Evolutionary conservation across 2,329 filamentous ascomycete genomes (phyloP).

Genomic region (Phyllosticta ampelicida): DNA sequence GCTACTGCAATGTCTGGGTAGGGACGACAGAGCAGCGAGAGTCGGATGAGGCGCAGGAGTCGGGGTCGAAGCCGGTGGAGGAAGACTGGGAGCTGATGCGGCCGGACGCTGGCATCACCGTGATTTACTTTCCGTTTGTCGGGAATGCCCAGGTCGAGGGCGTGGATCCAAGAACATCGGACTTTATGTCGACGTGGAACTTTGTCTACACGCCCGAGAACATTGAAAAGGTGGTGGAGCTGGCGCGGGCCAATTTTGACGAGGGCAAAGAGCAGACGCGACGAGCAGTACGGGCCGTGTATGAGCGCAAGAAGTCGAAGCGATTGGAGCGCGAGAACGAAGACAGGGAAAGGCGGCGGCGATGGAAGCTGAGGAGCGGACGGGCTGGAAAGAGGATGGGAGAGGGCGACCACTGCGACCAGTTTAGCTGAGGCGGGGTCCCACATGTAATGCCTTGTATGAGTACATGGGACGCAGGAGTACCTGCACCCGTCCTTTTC

Average conservation of each 20-base stretch:
- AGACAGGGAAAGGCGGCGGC: slow-evolving; percentile 26
- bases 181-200: slow-evolving; percentile 95
- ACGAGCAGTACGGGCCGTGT: slow-evolving; percentile 73
- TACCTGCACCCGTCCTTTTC: neutral
- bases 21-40: slow-evolving; percentile 68
- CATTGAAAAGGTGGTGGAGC: slow-evolving; percentile 69
- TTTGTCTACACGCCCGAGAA: slow-evolving; percentile 90
- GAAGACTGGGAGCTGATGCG: slow-evolving; percentile 58
- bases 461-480: too few species aligned
- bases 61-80: slow-evolving; percentile 45
- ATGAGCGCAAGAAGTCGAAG: slow-evolving; percentile 73
- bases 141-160: slow-evolving; percentile 68
- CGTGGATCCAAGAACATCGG: slow-evolving; percentile 71
- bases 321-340: slow-evolving; percentile 44
- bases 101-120: slow-evolving; percentile 72
- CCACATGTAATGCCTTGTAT: too few species aligned
- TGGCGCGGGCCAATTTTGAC: slow-evolving; percentile 77
- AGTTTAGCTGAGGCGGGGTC: slow-evolving; percentile 59
- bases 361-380: slow-evolving; percentile 34
- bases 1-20: slow-evolving; percentile 93
- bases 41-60: slow-evolving; percentile 42
- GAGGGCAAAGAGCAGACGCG: slow-evolving; percentile 72
- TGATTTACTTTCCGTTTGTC: slow-evolving; percentile 84
- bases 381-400: slow-evolving; percentile 45
- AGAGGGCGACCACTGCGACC: slow-evolving; percentile 47